These are phyloP conservation scores for Tinospora cordifolia DNA, from an alignment of 164 flowering plant species.

Conservation along the genomic window DNA sequence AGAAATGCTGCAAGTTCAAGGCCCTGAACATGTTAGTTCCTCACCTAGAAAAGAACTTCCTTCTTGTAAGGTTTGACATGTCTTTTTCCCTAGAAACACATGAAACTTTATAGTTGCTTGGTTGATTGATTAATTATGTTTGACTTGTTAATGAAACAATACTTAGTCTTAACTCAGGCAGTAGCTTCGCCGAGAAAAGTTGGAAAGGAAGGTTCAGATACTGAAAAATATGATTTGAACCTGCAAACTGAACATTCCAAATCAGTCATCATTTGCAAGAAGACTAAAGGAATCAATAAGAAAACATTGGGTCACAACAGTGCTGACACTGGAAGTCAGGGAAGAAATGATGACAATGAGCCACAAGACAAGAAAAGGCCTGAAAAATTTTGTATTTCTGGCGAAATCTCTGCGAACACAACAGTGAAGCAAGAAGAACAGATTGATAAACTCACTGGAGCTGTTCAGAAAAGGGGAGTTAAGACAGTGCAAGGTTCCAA, in stretches of 20 bases:
- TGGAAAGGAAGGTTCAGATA: constrained; percentile 49
- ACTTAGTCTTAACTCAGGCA: constrained; percentile 22
- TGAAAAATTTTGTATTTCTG: constrained; percentile 8
- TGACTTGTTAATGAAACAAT: neutral
- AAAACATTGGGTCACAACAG: neutral
- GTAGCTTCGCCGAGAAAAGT: constrained; percentile 28
- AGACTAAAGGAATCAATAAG: constrained; percentile 20
- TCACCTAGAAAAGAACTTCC: constrained; percentile 20
- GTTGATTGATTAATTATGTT: neutral
- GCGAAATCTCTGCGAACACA: neutral
- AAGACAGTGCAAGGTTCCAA: neutral
- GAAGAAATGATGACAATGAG: constrained; percentile 4
- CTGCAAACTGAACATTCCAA: constrained; percentile 7
- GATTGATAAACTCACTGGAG: too few species aligned
- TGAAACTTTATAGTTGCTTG: neutral
- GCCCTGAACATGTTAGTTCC: constrained; percentile 14
- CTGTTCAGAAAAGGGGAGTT: neutral
- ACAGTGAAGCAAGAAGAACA: neutral
- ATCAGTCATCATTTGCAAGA: constrained; percentile 13
- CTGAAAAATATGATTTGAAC: constrained; percentile 22
- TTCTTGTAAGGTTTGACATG: constrained; percentile 23
- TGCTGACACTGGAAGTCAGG: constrained; percentile 14
- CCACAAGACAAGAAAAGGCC: constrained; percentile 6
- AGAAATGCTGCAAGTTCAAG: constrained; percentile 45
- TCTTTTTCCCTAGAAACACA: neutral